Base-by-base conservation (phyloP, 139 green algal species). In the Ettlia oleoabundans region DNA sequence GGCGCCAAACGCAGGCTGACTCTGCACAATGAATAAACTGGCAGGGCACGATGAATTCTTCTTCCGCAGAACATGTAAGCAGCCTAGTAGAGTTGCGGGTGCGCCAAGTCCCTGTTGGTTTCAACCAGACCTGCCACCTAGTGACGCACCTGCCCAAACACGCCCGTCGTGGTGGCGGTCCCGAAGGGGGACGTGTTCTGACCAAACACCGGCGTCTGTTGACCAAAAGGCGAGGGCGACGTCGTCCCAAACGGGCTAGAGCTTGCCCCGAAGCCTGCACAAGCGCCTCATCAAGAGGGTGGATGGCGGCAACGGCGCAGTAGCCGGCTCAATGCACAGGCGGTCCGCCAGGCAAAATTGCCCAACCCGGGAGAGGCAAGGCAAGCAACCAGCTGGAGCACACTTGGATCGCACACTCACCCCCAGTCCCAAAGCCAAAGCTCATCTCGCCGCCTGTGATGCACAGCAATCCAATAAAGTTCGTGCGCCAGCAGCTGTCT, bases 131-230 rank as follows among this genome's bases (percentile, higher is more conserved):
- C 13, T 2, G 18, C 42, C 30, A 28, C 40, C 28, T 42, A n/a
- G 26, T 33, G 15, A 38, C 38, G 47, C 76, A 86, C 76, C 74
- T 84, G 72, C 21, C 87, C 87, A 77, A 91, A 90, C 18, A 81
- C 80, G 19, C 70, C 78, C 21, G 82, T 64, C 1, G 80, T 85
- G 19, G 80, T 67, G 13, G 80, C 51, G 30, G 83, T 81, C 2
- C 87, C 87, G 64, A 91, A 91, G 19, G 87, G 87, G 24, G 81
- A 82, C 7, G 78, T 32, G 30, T 51, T 40, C 65, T 72, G 65
- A 3, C 73, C 73, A 30, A 80, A 80, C 24, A 53, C 73, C 9
- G 73, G 73, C 33, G 73, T 35, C 35, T 80, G 71, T 47, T 78
- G 73, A 8, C 86, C 84, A 62, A 90, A 86, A 22, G 86, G 79